A percentile compares a stretch with the other conserved stretches of the same genome.
Conservation (phyloP, 78 protist genomes). For the Cavenderia fasciculata region DNA sequence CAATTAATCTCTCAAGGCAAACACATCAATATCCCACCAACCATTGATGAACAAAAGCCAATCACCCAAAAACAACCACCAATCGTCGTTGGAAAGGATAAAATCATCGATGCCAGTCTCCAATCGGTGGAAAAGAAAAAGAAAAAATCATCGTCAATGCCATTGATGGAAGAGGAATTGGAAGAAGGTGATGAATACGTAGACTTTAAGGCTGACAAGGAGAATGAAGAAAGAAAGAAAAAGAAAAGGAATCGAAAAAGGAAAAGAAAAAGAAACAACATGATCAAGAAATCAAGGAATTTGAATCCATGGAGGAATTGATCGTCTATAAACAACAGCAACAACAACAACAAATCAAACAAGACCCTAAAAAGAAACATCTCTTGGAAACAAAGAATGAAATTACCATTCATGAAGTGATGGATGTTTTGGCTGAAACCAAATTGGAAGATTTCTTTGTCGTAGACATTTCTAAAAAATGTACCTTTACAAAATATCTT, state of each 20-base stretch:
- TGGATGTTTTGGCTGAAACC: slow-evolving; percentile 36
- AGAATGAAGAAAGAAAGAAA: background rate
- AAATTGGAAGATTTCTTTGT: slow-evolving; percentile 59
- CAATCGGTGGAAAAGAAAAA: too few relatives aligned
- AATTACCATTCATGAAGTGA: slow-evolving; percentile 4
- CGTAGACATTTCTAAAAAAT: slow-evolving; percentile 27
- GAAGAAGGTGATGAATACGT: slow-evolving; percentile 7
- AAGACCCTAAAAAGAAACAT: background rate
- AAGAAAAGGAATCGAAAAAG: background rate
- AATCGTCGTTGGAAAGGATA: too few relatives aligned
- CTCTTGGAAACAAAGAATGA: background rate
- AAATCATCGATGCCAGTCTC: too few relatives aligned
- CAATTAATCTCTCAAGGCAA: too few relatives aligned
- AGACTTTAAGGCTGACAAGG: background rate
- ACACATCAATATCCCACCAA: too few relatives aligned
- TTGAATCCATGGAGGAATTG: background rate
- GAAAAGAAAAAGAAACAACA: background rate
- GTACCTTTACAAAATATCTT: slow-evolving; percentile 28
- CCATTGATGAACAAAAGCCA: too few relatives aligned
- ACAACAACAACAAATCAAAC: background rate
- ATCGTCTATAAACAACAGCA: background rate
- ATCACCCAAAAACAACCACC: too few relatives aligned
- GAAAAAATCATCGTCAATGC: too few relatives aligned
- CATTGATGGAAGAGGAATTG: slow-evolving; percentile 17
- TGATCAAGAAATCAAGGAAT: background rate